These are phyloP conservation scores for Coemansia sp. DNA, from an alignment of 192 early-diverging fungal species.

Conservation along the genomic window DNA sequence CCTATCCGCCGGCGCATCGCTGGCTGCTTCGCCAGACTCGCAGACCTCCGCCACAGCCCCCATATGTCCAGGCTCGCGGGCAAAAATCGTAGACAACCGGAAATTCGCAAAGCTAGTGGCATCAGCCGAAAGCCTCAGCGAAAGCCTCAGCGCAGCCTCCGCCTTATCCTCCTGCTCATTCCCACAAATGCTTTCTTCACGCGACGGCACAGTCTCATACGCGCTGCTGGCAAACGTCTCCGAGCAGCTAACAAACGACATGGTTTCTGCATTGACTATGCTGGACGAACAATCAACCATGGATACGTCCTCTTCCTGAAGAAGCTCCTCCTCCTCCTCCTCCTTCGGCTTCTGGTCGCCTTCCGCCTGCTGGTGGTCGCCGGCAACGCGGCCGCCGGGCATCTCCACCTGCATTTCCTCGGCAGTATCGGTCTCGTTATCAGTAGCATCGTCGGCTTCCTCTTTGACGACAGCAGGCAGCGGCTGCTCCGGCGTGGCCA, in stretches of 20 bases:
- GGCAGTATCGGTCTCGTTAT: background rate
- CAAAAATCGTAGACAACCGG: constrained; percentile 15
- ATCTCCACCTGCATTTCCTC: background rate
- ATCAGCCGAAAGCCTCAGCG: constrained; percentile 36
- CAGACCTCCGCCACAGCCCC: background rate
- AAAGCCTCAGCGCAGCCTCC: constrained; percentile 23
- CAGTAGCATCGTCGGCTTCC: background rate
- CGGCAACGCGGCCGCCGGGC: background rate
- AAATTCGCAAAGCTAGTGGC: constrained; percentile 28
- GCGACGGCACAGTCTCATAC: constrained; percentile 3
- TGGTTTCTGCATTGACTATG: background rate
- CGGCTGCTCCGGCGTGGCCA: constrained; percentile 5
- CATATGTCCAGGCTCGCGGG: background rate
- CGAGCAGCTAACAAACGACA: constrained; percentile 2
- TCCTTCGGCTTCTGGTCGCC: background rate
- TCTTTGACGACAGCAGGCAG: background rate
- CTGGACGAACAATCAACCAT: constrained; percentile 4
- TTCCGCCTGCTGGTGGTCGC: background rate
- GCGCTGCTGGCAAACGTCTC: constrained; percentile 9
- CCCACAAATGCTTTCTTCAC: background rate
- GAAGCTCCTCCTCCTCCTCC: background rate
- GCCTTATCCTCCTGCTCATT: background rate
- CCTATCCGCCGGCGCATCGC: too few relatives aligned
- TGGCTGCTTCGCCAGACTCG: background rate
- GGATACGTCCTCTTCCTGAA: constrained; percentile 2